Evolutionary conservation across 2,329 filamentous ascomycete species (phyloP), one percentile per base, ranked within the genome.

Genomic region (Phaeoacremonium minimum): DNA sequence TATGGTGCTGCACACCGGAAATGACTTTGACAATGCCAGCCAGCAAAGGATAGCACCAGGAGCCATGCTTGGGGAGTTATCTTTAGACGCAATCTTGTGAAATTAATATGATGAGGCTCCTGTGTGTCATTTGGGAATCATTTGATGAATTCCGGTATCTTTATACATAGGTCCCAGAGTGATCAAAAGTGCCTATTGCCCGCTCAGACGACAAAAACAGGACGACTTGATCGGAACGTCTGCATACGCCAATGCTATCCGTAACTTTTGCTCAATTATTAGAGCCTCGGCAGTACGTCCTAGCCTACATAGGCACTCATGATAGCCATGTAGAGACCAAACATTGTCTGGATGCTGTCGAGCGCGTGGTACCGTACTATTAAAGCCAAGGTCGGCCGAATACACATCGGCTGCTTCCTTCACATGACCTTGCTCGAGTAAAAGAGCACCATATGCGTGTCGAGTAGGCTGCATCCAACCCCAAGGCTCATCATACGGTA

Each of bases 391-490:
- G 47, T 85, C 80, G 0, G 76, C 77, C 15, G 58, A 62, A 44
- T 85, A 86, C 2, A 79, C 69, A 1, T 52, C 64, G 3, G 68
- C 58, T 0, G 81, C 80, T 33, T 82, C 64, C 16, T 73, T 66
- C 0, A 74, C 61, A n/a, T 61, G 62, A 0, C 73, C 77, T 49
- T 84, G 82, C 50, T 88, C 84, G 11, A 86, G 64, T 18, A 86
- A 53, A 4, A 89, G 63, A 0, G 83, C 84, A 2, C 79, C 83
- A 34, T 82, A 82, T 0, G 83, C 83, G 54, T 88, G 84, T 4
- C 83, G 67, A 0, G 77, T 75, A 0, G 84, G 84, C 51, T 85
- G 80, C 83, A 88, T 87, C 83, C 84, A 88, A 0, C 80, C 81
- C 83, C 83, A 87, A 0, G 85, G 85, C 52, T 89, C 85, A 33